These are phyloP conservation scores for Phoma sp. DNA, from an alignment of 2,329 filamentous ascomycete species.

Conservation along the genomic window DNA sequence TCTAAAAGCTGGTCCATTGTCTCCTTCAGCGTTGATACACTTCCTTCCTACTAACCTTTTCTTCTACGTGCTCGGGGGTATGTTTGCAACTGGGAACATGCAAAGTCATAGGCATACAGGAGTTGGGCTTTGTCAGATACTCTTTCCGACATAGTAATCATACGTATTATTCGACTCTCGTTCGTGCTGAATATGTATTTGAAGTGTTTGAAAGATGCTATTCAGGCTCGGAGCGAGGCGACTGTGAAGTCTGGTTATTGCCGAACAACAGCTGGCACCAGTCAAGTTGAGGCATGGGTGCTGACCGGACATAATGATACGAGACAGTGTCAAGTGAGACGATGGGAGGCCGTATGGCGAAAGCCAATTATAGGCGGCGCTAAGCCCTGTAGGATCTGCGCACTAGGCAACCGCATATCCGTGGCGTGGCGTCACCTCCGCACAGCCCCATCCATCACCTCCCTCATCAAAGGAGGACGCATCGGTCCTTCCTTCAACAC, in stretches of 20 bases:
- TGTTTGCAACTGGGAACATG: conserved; percentile 2
- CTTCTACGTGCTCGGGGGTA: conserved; percentile 1
- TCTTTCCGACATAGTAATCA: conserved; percentile 14
- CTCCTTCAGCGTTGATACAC: conserved; percentile 31
- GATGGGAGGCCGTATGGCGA: conserved; percentile 1
- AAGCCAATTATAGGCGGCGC: conserved; percentile 27
- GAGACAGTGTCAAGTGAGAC: too few relatives aligned
- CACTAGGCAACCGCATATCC: conserved; percentile 21
- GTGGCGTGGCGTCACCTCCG: conserved; percentile 1
- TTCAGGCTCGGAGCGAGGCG: too few relatives aligned
- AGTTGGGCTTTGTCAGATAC: conserved; percentile 12
- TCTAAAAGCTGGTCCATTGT: conserved; percentile 34
- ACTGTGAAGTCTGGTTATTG: too few relatives aligned
- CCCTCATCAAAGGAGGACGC: conserved; percentile 17
- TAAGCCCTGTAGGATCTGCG: conserved; percentile 18
- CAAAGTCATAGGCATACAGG: conserved; percentile 12
- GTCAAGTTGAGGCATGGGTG: too few relatives aligned
- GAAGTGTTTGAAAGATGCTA: too few relatives aligned
- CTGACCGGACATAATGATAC: too few relatives aligned
- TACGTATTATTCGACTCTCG: neutral
- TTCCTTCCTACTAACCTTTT: conserved; percentile 21
- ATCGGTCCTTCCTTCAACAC: neutral
- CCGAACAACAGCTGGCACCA: too few relatives aligned
- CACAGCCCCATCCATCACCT: conserved; percentile 28
- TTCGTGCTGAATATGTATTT: too few relatives aligned